Conservation (phyloP, 2,329 filamentous ascomycete species). For the Falciphora oryzae region DNA sequence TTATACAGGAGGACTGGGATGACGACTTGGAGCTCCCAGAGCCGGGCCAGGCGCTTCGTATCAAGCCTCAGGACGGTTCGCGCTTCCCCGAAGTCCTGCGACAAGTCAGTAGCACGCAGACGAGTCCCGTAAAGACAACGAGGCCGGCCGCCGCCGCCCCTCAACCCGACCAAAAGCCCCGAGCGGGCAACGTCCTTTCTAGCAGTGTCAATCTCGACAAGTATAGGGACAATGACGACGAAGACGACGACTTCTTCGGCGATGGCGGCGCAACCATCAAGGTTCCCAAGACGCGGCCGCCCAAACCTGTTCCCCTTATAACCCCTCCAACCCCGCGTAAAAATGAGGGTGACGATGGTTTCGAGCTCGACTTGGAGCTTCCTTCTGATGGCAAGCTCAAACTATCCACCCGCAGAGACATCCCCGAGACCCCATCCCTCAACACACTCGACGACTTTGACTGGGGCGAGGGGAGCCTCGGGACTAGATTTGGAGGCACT, state of each 20-base stretch:
- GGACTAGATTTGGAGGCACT: constrained; percentile 84
- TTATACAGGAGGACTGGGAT: constrained; percentile 74
- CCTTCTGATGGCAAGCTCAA: constrained; percentile 61
- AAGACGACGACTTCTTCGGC: constrained; percentile 56
- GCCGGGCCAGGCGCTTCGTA: constrained; percentile 51
- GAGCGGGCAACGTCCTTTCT: constrained; percentile 30
- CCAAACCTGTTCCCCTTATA: constrained; percentile 48
- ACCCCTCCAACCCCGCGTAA: constrained; percentile 51
- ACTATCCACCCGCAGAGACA: constrained; percentile 55
- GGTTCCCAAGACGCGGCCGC: constrained; percentile 52
- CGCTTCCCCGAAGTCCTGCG: constrained; percentile 63
- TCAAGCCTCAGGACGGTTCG: constrained; percentile 56
- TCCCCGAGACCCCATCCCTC: constrained; percentile 55
- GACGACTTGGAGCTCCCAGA: constrained; percentile 69
- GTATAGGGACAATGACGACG: constrained; percentile 55
- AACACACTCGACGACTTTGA: constrained; percentile 72
- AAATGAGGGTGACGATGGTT: constrained; percentile 53
- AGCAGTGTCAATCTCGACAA: constrained; percentile 50
- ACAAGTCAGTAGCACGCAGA: constrained; percentile 54
- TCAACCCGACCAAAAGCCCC: constrained; percentile 24
- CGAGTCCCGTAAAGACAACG: constrained; percentile 43
- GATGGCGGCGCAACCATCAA: constrained; percentile 63
- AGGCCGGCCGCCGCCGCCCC: constrained; percentile 22
- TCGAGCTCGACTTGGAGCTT: constrained; percentile 68
- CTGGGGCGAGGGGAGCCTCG: constrained; percentile 89